Percentiles rank a stretch among this genome's conserved stretches.
These are phyloP conservation scores for Cadophora sp. DNA, from an alignment of 2,329 filamentous ascomycete species.

Conservation along the genomic window DNA sequence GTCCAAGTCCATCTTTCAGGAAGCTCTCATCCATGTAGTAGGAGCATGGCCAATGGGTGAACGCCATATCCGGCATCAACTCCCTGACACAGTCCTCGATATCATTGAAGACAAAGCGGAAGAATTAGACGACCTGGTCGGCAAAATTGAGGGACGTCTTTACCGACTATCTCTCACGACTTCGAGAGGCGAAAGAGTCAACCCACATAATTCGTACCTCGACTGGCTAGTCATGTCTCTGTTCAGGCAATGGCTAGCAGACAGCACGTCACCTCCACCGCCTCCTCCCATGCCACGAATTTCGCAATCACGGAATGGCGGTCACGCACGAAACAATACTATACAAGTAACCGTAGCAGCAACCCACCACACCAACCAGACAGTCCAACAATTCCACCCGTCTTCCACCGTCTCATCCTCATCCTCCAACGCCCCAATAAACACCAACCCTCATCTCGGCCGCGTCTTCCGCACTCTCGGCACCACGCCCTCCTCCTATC, in stretches of 20 bases:
- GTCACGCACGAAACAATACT: conserved; percentile 34
- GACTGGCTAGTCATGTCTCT: conserved; percentile 89
- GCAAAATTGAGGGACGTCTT: conserved; percentile 79
- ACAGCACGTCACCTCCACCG: conserved; percentile 80
- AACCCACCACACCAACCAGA: conserved; percentile 37
- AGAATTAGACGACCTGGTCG: conserved; percentile 83
- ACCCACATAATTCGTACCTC: conserved; percentile 78
- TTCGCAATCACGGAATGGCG: conserved; percentile 32
- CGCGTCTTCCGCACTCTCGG: conserved; percentile 82
- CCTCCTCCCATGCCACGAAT: conserved; percentile 52
- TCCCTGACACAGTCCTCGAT: conserved; percentile 81
- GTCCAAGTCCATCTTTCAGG: conserved; percentile 82
- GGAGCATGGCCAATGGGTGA: conserved; percentile 90
- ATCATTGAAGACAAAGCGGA: conserved; percentile 95
- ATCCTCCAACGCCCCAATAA: conserved; percentile 45
- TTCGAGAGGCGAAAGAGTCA: conserved; percentile 80
- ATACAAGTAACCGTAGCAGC: conserved; percentile 23
- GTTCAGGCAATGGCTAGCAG: conserved; percentile 92
- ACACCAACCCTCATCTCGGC: conserved; percentile 66
- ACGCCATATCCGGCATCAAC: conserved; percentile 72
- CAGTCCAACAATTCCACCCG: conserved; percentile 23
- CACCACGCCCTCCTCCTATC: conserved; percentile 66
- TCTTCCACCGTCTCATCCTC: conserved; percentile 41
- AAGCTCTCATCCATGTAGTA: conserved; percentile 92
- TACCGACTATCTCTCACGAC: conserved; percentile 81